A percentile compares a stretch with the other conserved stretches of the same genome.
phyloP scores from a whole-genome alignment of 371 early-diverging fungal genomes.

The Mucor velutinosus region DNA sequence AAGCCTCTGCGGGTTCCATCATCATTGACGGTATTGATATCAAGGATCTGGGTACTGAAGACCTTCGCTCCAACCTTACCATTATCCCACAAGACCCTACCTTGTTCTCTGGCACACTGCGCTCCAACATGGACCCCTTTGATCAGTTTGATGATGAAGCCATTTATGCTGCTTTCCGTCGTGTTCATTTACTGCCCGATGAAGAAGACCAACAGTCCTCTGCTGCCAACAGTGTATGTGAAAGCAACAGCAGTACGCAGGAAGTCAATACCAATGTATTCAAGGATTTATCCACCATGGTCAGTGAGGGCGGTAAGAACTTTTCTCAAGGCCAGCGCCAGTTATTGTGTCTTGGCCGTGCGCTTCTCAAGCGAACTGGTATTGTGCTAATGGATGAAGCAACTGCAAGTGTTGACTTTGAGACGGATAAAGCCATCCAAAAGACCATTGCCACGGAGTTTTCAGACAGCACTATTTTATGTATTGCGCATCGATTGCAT shows the following conservation, averaged over 20 bases:
- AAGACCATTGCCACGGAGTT: constrained; percentile 62
- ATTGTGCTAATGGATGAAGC: constrained; percentile 66
- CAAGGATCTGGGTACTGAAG: constrained; percentile 65
- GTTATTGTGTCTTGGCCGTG: constrained; percentile 80
- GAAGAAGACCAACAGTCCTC: background rate
- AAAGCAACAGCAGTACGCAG: background rate
- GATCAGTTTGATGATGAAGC: constrained; percentile 57
- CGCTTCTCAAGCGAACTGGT: constrained; percentile 57
- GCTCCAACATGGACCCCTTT: constrained; percentile 75
- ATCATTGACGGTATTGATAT: constrained; percentile 79
- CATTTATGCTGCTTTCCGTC: constrained; percentile 68
- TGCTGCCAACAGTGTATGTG: constrained; percentile 31
- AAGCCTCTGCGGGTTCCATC: constrained; percentile 70
- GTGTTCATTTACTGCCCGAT: constrained; percentile 48
- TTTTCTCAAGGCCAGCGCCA: constrained; percentile 86
- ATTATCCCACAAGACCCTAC: constrained; percentile 88
- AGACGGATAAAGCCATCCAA: constrained; percentile 66
- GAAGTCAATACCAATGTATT: constrained; percentile 26
- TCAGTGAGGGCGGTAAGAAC: constrained; percentile 75
- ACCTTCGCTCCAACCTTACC: constrained; percentile 71
- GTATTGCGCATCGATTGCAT: constrained; percentile 74
- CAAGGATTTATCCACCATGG: constrained; percentile 24
- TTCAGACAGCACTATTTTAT: constrained; percentile 59
- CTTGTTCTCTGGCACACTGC: constrained; percentile 74
- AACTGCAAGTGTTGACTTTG: constrained; percentile 68